phyloP scores from a whole-genome alignment of 306 rosid species.

The Medicago arabica region DNA sequence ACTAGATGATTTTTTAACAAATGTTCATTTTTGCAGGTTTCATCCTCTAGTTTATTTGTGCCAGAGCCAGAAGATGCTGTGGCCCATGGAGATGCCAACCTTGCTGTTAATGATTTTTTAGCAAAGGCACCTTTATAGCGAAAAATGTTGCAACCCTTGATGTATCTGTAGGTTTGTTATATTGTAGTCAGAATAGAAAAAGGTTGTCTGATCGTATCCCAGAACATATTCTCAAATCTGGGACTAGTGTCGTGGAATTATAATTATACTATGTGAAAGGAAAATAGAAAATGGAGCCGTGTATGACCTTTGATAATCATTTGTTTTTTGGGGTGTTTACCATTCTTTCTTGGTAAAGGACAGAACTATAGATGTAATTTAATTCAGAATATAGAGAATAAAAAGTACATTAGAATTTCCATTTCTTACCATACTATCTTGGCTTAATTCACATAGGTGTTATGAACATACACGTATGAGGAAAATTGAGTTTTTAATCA shows the following conservation, averaged over 20 bases:
- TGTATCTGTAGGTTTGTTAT: constrained; percentile 23
- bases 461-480: no score
- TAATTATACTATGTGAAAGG: background rate
- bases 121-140: constrained; percentile 66
- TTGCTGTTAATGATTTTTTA: constrained; percentile 89
- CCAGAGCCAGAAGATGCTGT: constrained; percentile 97
- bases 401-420: constrained; percentile 23
- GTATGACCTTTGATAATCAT: constrained; percentile 22
- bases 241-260: constrained; percentile 15
- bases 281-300: background rate
- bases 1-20: constrained; percentile 12
- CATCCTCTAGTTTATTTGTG: constrained; percentile 69
- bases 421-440: background rate
- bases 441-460: background rate
- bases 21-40: constrained; percentile 63
- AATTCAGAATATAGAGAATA: constrained; percentile 32
- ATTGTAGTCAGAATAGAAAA: constrained; percentile 35
- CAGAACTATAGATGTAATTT: constrained; percentile 44
- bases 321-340: constrained; percentile 18
- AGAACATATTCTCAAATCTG: constrained; percentile 38
- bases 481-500: no score
- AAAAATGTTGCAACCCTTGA: constrained; percentile 46
- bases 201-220: constrained; percentile 34
- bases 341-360: constrained; percentile 49
- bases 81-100: constrained; percentile 91